Evolutionary conservation across 1,284 basidiomycete genomes (phyloP), one percentile per base, ranked within the genome.

Genomic region (Ceratobasidium sp.): DNA sequence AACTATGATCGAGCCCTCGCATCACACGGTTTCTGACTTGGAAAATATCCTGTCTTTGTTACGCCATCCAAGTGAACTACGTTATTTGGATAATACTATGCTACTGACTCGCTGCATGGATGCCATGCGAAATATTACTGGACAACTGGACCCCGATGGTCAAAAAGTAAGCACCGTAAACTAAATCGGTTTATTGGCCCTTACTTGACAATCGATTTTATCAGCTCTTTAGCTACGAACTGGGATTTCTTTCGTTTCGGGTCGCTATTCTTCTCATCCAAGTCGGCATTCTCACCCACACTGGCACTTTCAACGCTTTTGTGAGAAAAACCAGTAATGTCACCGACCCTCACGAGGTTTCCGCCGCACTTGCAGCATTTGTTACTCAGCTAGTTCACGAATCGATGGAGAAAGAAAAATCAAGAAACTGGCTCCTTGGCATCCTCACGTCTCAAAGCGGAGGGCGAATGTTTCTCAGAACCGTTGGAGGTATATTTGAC

Each of bases 151-250:
- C 13, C 38, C 21, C 14, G 58, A 16, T 14, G 58, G 58, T 8
- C 23, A 61, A 3, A 11, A 11, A 26, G 58, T 61, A 13, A 26
- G 58, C 50, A 18, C 26, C 2, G 8, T 58, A 0, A 21, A 55
- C 23, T 26, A 13, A 26, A 30, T 30, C 23, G 9, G 52, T 16
- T 13, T 55, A 30, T 28, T 55, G 14, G 52, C 8, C 23, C 35
- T 13, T 8, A 21, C 13, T 13, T 55, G 35, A 55, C 52, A 44
- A 41, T 38, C 4, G 6, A 8, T 55, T 6, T 6, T n/a, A n/a
- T 7, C 30, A 61, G 58, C 58, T 61, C 46, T 61, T 61, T 26
- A 44, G 30, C 58, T 61, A 61, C 23, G 38, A 61, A 26, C 30
- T 61, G 43, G 58, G 58, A 16, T 61, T 61, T 26, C 13, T 61